Evolutionary conservation across 2,329 filamentous ascomycete species (phyloP).

Genomic region (Verticillium tricorpus): DNA sequence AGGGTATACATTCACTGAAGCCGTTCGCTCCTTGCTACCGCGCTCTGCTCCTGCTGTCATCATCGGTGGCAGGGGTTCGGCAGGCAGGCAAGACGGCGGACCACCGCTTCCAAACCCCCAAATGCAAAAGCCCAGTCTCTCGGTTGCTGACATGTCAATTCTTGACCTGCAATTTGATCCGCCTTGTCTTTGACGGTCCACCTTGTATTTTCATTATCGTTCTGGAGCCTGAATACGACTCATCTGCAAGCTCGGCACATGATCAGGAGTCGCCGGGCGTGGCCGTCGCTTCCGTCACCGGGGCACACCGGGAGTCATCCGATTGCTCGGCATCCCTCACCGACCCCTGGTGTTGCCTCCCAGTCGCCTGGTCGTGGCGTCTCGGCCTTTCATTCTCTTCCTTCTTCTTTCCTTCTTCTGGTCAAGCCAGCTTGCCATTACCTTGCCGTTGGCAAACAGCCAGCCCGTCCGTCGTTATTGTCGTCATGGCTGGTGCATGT

Average conservation of each 20-base stretch:
- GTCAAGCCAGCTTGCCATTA: neutral
- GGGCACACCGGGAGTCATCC: constrained; percentile 3
- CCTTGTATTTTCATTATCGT: neutral
- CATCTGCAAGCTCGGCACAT: neutral
- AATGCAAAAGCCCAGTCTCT: neutral
- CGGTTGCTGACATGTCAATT: neutral
- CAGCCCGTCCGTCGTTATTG: neutral
- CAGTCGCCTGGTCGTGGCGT: neutral
- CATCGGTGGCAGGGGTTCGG: neutral
- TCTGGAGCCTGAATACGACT: neutral
- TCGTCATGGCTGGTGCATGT: neutral
- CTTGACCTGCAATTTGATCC: neutral
- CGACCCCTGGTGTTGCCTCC: neutral
- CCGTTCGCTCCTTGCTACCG: neutral
- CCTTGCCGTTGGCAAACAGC: neutral
- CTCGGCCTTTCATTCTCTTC: neutral
- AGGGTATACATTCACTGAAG: neutral
- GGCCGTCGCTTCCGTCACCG: neutral
- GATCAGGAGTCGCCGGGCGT: neutral
- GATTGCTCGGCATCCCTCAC: constrained; percentile 1
- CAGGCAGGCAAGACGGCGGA: neutral
- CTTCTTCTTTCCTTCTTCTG: neutral
- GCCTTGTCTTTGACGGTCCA: neutral
- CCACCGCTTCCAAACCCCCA: neutral
- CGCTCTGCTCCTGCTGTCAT: too few relatives aligned